A percentile compares a stretch with the other conserved stretches of the same genome.
Evolutionary conservation across 2,329 filamentous ascomycete species (phyloP).

Genomic region (Bipolaris cookei): DNA sequence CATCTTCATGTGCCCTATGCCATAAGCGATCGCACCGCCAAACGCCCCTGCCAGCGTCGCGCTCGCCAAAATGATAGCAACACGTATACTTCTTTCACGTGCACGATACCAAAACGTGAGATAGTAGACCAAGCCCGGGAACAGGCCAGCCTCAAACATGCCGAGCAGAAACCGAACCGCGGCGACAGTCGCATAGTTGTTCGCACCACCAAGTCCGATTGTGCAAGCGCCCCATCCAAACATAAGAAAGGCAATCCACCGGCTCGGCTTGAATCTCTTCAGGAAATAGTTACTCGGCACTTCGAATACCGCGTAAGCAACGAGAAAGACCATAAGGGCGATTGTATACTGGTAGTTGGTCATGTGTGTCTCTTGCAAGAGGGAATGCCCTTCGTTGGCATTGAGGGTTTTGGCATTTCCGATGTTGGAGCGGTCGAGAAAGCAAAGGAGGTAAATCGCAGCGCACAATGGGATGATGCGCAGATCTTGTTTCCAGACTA

Average conservation of each 20-base stretch:
- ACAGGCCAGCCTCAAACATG: constrained; percentile 35
- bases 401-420: constrained; percentile 65
- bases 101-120: constrained; percentile 64
- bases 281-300: constrained; percentile 66
- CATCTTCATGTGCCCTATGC: constrained; percentile 52
- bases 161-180: constrained; percentile 52
- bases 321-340: constrained; percentile 38
- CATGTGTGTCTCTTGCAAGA: constrained; percentile 68
- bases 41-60: constrained; percentile 64
- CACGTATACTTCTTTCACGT: constrained; percentile 63
- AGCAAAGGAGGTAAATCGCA: constrained; percentile 67
- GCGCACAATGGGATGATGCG: constrained; percentile 69
- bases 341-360: constrained; percentile 61
- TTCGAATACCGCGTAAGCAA: constrained; percentile 51
- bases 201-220: constrained; percentile 54
- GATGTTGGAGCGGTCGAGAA: constrained; percentile 73
- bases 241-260: constrained; percentile 54
- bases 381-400: constrained; percentile 63
- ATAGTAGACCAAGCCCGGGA: constrained; percentile 56
- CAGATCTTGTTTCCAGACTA: constrained; percentile 56
- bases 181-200: constrained; percentile 52
- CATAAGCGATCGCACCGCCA: constrained; percentile 63
- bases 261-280: constrained; percentile 60
- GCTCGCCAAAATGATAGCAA: constrained; percentile 63
- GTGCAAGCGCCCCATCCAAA: constrained; percentile 52